Conservation (phyloP, 345 rosid genomes). For the Sisymbrium irio region DNA sequence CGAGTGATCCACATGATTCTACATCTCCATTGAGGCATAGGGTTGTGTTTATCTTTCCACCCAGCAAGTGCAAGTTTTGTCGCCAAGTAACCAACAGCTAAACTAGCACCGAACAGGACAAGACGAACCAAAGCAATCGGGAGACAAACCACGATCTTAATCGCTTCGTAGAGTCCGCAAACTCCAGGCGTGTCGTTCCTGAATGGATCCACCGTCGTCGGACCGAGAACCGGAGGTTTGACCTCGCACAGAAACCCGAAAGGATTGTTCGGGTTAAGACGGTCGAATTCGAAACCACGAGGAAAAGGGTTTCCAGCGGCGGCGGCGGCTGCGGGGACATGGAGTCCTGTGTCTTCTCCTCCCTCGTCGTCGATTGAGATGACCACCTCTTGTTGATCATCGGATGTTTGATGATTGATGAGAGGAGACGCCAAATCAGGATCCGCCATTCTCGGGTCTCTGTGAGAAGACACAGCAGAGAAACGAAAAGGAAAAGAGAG, state of each 20-base stretch:
- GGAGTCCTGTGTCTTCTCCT: constrained; percentile 25
- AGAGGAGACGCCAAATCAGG: constrained; percentile 55
- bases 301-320: not conserved
- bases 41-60: constrained; percentile 81
- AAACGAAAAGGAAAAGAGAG: not conserved
- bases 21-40: constrained; percentile 88
- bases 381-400: constrained; percentile 46
- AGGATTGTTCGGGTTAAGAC: constrained; percentile 40
- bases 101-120: constrained; percentile 59
- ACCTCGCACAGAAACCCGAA: constrained; percentile 56
- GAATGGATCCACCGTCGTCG: constrained; percentile 71
- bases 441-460: constrained; percentile 57
- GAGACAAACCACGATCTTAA: constrained; percentile 62
- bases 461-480: constrained; percentile 9
- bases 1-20: constrained; percentile 92
- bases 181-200: constrained; percentile 54
- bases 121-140: constrained; percentile 68
- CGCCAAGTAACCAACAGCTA: constrained; percentile 65
- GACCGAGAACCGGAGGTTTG: constrained; percentile 47
- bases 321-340: constrained; percentile 9
- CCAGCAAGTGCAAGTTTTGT: constrained; percentile 72
- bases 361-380: constrained; percentile 44
- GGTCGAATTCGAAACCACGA: constrained; percentile 4
- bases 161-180: constrained; percentile 64
- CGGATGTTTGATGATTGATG: constrained; percentile 44